Evolutionary conservation across 1,284 basidiomycete genomes (phyloP).

Genomic region (Ceraceosorus bombacis): DNA sequence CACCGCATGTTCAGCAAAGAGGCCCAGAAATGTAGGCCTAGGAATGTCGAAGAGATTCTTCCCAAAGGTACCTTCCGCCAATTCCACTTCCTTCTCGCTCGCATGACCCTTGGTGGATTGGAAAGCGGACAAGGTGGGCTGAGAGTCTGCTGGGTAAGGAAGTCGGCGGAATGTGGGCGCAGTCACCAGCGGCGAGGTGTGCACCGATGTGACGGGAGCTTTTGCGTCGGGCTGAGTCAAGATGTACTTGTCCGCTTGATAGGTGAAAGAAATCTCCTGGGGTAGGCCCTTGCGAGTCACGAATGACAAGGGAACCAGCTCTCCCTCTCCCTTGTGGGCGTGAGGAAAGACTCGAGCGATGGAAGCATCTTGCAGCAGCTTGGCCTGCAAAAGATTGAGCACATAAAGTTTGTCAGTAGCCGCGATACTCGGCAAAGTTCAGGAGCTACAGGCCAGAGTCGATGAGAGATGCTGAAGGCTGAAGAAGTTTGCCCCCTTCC

Average conservation of each 20-base stretch:
- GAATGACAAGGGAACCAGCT: constrained; percentile 71
- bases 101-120: constrained; percentile 55
- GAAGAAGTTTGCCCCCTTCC: no score
- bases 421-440: constrained; percentile 2
- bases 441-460: neutral
- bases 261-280: constrained; percentile 75
- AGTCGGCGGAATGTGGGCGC: constrained; percentile 70
- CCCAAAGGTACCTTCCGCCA: constrained; percentile 38
- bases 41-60: constrained; percentile 45
- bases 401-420: constrained; percentile 7
- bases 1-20: constrained; percentile 47
- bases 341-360: constrained; percentile 77
- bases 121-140: constrained; percentile 67
- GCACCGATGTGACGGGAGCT: constrained; percentile 36
- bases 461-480: neutral
- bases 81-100: constrained; percentile 36
- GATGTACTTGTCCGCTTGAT: constrained; percentile 91
- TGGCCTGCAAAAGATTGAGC: constrained; percentile 52
- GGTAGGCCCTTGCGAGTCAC: constrained; percentile 41
- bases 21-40: constrained; percentile 41
- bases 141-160: constrained; percentile 76
- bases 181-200: constrained; percentile 40
- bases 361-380: constrained; percentile 64
- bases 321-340: constrained; percentile 78
- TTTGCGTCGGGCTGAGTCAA: constrained; percentile 53